Evolutionary conservation across 78 protist genomes (phyloP).

Genomic region (Dictyostelium capitatum): DNA sequence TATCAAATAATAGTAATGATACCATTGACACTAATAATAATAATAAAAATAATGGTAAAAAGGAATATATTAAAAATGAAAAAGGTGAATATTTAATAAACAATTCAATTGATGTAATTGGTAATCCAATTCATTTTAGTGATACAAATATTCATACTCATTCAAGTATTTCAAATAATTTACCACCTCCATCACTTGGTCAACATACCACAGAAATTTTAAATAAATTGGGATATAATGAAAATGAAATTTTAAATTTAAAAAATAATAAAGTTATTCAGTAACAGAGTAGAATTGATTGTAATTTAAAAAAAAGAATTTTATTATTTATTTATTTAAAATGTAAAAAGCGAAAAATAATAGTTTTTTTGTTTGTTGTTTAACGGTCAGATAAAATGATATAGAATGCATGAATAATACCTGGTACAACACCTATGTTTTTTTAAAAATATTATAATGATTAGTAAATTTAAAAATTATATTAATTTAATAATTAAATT

Average conservation of each 20-base stretch:
- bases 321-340: too few species aligned
- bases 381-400: slow-evolving; percentile 3
- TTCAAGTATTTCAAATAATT: slow-evolving; percentile 4
- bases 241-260: slow-evolving; percentile 11
- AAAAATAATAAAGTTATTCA: slow-evolving; percentile 27
- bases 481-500: too few species aligned
- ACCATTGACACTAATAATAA: slow-evolving; percentile 12
- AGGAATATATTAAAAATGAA: background rate
- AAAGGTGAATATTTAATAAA: slow-evolving; percentile 9
- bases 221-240: background rate
- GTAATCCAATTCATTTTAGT: slow-evolving; percentile 80
- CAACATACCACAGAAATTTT: slow-evolving; percentile 57
- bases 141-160: slow-evolving; percentile 41
- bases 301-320: too few species aligned
- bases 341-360: too few species aligned
- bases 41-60: background rate
- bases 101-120: slow-evolving; percentile 43
- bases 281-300: too few species aligned
- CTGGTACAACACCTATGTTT: background rate
- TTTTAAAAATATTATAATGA: too few species aligned
- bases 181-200: slow-evolving; percentile 72
- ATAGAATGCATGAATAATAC: background rate
- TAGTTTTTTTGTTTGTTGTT: too few species aligned
- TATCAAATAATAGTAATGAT: background rate
- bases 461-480: too few species aligned